Percentiles rank a stretch among this genome's conserved stretches.
phyloP scores from a whole-genome alignment of 1,284 basidiomycete species.

The Malassezia sympodialis region DNA sequence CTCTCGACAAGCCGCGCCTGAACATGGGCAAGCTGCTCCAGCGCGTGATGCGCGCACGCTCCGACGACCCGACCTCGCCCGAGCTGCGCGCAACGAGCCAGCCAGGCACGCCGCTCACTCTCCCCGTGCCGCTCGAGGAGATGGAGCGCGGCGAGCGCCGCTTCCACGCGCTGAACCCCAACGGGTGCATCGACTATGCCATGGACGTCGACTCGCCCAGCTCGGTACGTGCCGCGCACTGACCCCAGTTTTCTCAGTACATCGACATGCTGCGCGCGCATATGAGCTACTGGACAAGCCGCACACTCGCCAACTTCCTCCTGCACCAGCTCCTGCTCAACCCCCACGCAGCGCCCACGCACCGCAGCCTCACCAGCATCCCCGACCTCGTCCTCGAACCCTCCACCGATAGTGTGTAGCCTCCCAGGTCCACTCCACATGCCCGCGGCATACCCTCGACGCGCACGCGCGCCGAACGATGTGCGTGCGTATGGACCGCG shows the following conservation, averaged over 20 bases:
- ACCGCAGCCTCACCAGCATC: background rate
- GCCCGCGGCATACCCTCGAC: background rate
- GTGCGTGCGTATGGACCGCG: background rate
- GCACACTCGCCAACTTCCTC: conserved; percentile 36
- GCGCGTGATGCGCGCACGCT: conserved; percentile 23
- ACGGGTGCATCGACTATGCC: conserved; percentile 40
- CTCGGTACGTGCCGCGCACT: conserved; percentile 8
- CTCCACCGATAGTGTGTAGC: conserved; percentile 15
- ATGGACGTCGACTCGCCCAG: conserved; percentile 4
- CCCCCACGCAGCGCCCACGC: background rate
- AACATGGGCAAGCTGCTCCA: conserved; percentile 45
- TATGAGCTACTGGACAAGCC: conserved; percentile 38
- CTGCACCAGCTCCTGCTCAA: conserved; percentile 31
- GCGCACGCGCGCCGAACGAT: background rate
- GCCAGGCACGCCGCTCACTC: background rate
- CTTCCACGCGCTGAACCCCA: conserved; percentile 40
- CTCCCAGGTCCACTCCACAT: background rate
- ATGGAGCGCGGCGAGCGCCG: conserved; percentile 21
- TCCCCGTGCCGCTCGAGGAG: conserved; percentile 8
- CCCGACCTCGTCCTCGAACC: conserved; percentile 10
- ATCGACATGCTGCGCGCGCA: conserved; percentile 37
- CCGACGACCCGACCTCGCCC: background rate
- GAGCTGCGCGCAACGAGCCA: background rate
- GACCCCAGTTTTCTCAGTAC: conserved; percentile 17
- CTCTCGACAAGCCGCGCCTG: conserved; percentile 37